Conservation (phyloP, 148 eudicot genomes). For the Arctostaphylos glauca region DNA sequence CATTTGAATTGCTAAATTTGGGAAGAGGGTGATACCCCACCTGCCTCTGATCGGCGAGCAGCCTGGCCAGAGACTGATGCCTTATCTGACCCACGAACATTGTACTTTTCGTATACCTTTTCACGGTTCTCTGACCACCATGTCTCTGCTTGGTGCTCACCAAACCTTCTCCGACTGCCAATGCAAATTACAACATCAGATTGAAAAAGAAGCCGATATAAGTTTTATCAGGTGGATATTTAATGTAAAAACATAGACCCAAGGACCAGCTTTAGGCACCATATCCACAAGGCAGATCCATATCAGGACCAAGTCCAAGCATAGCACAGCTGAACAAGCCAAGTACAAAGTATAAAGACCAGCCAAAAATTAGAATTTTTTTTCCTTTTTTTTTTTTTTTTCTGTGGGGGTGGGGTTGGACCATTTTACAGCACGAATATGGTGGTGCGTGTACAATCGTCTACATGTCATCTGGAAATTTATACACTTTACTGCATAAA, state of each 20-base stretch:
- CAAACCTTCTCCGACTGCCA: conserved; percentile 85
- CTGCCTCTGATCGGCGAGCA: conserved; percentile 75
- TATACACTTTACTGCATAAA: background rate
- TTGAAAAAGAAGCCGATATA: background rate
- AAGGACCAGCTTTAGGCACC: background rate
- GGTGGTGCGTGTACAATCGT: background rate
- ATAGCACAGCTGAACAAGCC: background rate
- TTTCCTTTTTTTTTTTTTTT: background rate
- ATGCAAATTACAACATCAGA: conserved; percentile 1
- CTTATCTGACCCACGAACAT: conserved; percentile 78
- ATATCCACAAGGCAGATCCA: background rate
- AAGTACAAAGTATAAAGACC: background rate
- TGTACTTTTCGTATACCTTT: conserved; percentile 79
- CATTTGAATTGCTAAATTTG: conserved; percentile 31
- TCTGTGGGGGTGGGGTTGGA: background rate
- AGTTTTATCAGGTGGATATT: background rate
- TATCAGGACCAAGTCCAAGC: background rate
- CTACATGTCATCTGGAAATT: background rate
- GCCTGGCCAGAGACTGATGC: conserved; percentile 64
- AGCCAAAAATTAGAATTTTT: background rate
- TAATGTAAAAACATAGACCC: background rate
- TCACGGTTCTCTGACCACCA: conserved; percentile 99
- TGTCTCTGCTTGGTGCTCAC: conserved; percentile 93
- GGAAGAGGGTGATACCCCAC: conserved; percentile 56
- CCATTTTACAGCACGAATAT: background rate